Evolutionary conservation across 192 early-diverging fungal species (phyloP), one percentile per base, ranked within the genome.

Genomic region (Entomortierella parvispora): DNA sequence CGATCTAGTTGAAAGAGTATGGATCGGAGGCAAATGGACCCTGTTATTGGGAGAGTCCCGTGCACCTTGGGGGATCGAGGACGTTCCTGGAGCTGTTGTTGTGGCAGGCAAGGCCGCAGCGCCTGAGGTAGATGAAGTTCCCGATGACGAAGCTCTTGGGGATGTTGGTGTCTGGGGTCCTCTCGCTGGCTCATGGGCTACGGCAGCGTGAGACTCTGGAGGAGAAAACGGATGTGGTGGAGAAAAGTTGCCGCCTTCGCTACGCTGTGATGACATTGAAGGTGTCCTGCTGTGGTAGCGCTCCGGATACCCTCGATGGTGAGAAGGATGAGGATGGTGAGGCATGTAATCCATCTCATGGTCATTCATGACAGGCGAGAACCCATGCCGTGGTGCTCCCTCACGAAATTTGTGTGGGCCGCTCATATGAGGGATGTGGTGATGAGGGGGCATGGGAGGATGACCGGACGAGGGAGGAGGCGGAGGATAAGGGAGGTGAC

Each of bases 11-110:
- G 74, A 68, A 6, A 77, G 61, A 23, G 49, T 57, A 25, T 68
- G 74, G 33, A 77, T 63, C 34, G 74, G 61, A 12, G 74, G 74
- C 65, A 77, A 31, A 37, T 68, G 65, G 23, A 77, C 58, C 61
- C 56, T 67, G 12, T 68, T 60, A 26, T 55, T 51, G 26, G 22
- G 6, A 33, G 32, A 29, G 10, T 51, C 20, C 34, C 45, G 28
- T 15, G 64, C 49, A 4, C n/a, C n/a, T n/a, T 64, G 64, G 18
- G 61, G 50, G 26, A 52, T 68, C 29, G 62, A 64, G 0, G 70
- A 56, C 28, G 63, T 46, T n/a, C 61, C 20, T 17, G 44, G 51
- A 34, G n/a, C 15, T 3, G n/a, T 14, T 11, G 51, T 26, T 45
- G 33, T 18, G 52, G 37, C 26, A 26, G 52, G 0, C 42, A n/a